Conservation (phyloP, 2,329 filamentous ascomycete genomes). For the Hymenoscyphus salicellus region DNA sequence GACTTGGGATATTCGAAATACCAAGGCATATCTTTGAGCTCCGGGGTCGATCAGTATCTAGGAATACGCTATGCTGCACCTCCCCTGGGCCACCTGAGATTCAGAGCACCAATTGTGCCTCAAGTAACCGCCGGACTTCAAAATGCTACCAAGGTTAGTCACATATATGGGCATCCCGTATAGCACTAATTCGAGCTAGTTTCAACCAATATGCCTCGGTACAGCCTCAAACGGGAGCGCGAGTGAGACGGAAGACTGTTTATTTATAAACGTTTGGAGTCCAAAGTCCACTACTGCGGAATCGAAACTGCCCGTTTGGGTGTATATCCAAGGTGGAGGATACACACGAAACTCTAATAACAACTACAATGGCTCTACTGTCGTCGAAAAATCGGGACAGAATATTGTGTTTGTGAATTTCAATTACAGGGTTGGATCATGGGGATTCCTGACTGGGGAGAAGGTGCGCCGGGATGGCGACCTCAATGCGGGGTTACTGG, state of each 20-base stretch:
- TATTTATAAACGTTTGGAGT: conserved; percentile 46
- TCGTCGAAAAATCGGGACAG: conserved; percentile 44
- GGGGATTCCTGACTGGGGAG: conserved; percentile 60
- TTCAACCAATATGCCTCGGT: conserved; percentile 46
- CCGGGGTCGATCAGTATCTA: conserved; percentile 66
- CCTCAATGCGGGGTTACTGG: conserved; percentile 62
- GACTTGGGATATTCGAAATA: conserved; percentile 68
- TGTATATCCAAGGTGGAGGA: conserved; percentile 51
- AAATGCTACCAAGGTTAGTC: conserved; percentile 21
- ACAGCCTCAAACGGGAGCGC: conserved; percentile 35
- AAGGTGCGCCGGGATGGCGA: conserved; percentile 53
- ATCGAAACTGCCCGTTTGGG: conserved; percentile 51
- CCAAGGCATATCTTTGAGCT: conserved; percentile 49
- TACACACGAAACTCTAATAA: conserved; percentile 49
- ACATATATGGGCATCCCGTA: not conserved
- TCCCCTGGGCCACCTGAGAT: conserved; percentile 62
- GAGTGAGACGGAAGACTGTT: conserved; percentile 42
- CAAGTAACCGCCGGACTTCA: conserved; percentile 16
- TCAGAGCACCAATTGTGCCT: conserved; percentile 55
- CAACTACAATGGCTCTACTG: conserved; percentile 50
- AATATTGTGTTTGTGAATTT: conserved; percentile 57
- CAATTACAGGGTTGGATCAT: conserved; percentile 61
- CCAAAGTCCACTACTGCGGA: conserved; percentile 40
- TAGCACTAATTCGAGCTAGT: conserved; percentile 34
- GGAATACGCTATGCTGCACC: conserved; percentile 71